Conservation (phyloP, 2,329 filamentous ascomycete genomes). For the Drechmeria coniospora region DNA sequence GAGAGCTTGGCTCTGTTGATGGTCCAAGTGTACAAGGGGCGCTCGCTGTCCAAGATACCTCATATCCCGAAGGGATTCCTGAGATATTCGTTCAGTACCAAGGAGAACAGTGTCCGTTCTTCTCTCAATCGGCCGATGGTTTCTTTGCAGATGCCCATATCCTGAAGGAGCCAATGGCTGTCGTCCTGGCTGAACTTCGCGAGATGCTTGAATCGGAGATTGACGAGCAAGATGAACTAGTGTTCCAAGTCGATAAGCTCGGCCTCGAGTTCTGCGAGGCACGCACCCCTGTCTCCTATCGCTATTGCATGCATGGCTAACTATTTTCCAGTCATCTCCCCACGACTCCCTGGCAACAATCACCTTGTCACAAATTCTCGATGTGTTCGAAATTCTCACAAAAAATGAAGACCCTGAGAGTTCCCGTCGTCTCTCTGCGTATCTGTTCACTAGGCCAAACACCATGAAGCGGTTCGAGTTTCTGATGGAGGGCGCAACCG, state of each 20-base stretch:
- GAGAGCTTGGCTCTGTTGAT: not conserved
- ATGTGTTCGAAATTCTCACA: constrained; percentile 25
- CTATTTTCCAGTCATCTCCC: constrained; percentile 17
- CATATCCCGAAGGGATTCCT: constrained; percentile 12
- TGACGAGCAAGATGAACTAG: constrained; percentile 28
- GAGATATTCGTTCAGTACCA: constrained; percentile 27
- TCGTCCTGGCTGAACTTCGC: constrained; percentile 28
- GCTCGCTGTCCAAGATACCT: constrained; percentile 1
- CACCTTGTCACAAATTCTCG: constrained; percentile 25
- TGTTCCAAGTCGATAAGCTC: constrained; percentile 35
- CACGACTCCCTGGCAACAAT: constrained; percentile 18
- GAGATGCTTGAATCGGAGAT: constrained; percentile 30
- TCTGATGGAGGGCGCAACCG: constrained; percentile 25
- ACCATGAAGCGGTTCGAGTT: constrained; percentile 22
- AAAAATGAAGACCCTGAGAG: constrained; percentile 27
- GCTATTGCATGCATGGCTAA: constrained; percentile 9
- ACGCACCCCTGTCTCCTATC: constrained; percentile 8
- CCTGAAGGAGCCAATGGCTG: constrained; percentile 27
- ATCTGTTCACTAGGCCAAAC: constrained; percentile 24
- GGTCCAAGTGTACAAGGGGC: not conserved
- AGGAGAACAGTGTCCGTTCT: constrained; percentile 26
- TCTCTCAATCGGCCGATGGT: constrained; percentile 19
- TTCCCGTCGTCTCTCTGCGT: constrained; percentile 24
- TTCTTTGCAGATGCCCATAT: constrained; percentile 29
- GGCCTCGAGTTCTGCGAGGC: constrained; percentile 38